Base-by-base conservation (phyloP, 2,329 filamentous ascomycete genomes). In the Colletotrichum gloeosporioides region DNA sequence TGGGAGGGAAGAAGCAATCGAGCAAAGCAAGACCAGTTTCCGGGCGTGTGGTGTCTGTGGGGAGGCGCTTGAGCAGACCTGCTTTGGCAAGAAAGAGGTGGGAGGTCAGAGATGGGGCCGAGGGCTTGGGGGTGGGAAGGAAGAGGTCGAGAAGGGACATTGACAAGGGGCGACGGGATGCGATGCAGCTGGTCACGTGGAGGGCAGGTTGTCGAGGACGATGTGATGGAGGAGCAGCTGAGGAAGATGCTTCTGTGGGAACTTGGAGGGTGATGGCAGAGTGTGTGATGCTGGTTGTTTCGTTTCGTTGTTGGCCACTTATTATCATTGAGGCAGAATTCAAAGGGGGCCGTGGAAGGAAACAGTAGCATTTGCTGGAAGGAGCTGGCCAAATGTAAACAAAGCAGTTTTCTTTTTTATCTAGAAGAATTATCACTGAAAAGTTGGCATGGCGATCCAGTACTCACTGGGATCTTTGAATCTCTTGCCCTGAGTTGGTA, bases 91-190 rank as follows among this genome's bases (percentile, higher is more conserved):
- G 39, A 8, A 0, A 10, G 39, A 44, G 5, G 9, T 44, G 18
- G 9, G 18, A n/a, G 16, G 18, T n/a, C 0, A n/a, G 39, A n/a
- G 18, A n/a, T 5, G 3, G 5, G 39, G 5, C 4, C 0, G 0
- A 44, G 39, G 18, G 9, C 39, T n/a, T 1, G 18, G 5, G 4
- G 0, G 4, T 44, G 9, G 18, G 39, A 5, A n/a, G 18, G 5
- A 44, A 2, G 39, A 44, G 0, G 18, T 4, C 39, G 39, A 44
- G 39, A 8, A 44, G 39, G 39, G 39, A 44, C 39, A 44, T 44
- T 44, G 39, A 36, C 32, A 15, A 36, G 34, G 34, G 15, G 34
- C 1, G 1, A 2, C 31, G 31, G 31, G 31, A 2, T 32, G 31
- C 31, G 31, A 32, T 32, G 10, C 31, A 32, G 31, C 10, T 32